Conservation (phyloP, 129 eudicot species). For the Erigeron canadensis region DNA sequence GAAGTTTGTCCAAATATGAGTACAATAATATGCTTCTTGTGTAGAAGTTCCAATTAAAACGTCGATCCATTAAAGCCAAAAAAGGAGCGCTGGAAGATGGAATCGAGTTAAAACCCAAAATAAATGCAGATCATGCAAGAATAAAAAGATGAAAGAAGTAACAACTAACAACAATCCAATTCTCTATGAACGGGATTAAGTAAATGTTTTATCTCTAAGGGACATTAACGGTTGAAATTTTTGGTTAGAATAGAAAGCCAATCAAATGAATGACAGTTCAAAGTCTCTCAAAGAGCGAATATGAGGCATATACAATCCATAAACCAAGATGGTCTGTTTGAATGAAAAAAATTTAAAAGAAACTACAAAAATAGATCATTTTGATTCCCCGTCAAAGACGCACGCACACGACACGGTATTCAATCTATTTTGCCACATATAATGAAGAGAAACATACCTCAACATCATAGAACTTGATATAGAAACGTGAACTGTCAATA, state of each 20-base stretch:
- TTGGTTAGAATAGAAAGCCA: too few relatives aligned
- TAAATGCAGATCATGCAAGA: background rate
- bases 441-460: conserved; percentile 38
- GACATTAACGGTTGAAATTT: too few relatives aligned
- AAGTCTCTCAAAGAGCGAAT: too few relatives aligned
- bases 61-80: conserved; percentile 87
- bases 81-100: conserved; percentile 55
- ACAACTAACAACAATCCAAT: too few relatives aligned
- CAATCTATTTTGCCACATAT: too few relatives aligned
- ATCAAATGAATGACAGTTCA: too few relatives aligned
- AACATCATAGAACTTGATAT: conserved; percentile 80
- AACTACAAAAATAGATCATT: too few relatives aligned
- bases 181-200: too few relatives aligned
- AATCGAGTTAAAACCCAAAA: background rate
- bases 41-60: conserved; percentile 39
- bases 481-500: conserved; percentile 62
- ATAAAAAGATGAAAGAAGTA: background rate
- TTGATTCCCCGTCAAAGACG: too few relatives aligned
- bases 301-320: background rate
- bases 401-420: too few relatives aligned
- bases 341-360: too few relatives aligned
- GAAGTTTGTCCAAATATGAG: conserved; percentile 9
- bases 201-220: too few relatives aligned
- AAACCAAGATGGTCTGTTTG: background rate
- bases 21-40: conserved; percentile 17